Conservation (phyloP, 257 asterid genomes). For the Phtheirospermum japonicum region DNA sequence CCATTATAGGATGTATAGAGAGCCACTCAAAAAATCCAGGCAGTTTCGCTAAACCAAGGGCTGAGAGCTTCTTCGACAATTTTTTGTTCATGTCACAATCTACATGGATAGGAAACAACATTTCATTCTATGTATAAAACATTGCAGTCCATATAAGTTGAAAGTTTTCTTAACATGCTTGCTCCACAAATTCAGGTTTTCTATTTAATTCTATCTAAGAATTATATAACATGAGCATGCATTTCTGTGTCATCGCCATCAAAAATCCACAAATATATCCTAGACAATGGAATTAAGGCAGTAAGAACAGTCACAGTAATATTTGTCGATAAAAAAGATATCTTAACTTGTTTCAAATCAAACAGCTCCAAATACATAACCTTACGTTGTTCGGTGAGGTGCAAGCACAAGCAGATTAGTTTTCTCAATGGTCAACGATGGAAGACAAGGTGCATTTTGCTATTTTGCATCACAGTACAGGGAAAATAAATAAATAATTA, state of each 20-base stretch:
- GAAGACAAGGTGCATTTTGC: neutral
- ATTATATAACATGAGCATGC: neutral
- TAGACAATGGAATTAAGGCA: too few species aligned
- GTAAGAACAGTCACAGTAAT: too few species aligned
- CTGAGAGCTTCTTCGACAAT: constrained; percentile 57
- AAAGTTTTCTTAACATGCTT: constrained; percentile 14
- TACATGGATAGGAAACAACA: constrained; percentile 36
- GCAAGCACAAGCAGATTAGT: constrained; percentile 14
- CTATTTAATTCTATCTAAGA: neutral
- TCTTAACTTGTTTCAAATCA: neutral
- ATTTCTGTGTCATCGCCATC: constrained; percentile 1
- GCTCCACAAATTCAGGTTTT: constrained; percentile 3
- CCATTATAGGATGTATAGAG: constrained; percentile 72
- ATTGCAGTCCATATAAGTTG: constrained; percentile 19
- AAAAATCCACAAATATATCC: constrained; percentile 7
- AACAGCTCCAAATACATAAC: constrained; percentile 20
- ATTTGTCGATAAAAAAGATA: too few species aligned
- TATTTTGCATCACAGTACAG: constrained; percentile 4
- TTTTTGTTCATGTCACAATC: constrained; percentile 45
- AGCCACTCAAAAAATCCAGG: constrained; percentile 97
- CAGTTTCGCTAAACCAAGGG: constrained; percentile 84
- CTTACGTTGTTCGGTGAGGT: constrained; percentile 11
- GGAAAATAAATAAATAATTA: neutral
- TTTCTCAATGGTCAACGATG: neutral
- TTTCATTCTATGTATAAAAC: constrained; percentile 15